A percentile compares a stretch with the other conserved stretches of the same genome.
These are phyloP conservation scores for Globisporangium takayamanum DNA, from an alignment of 352 stramenopile genomes.

Conservation along the genomic window DNA sequence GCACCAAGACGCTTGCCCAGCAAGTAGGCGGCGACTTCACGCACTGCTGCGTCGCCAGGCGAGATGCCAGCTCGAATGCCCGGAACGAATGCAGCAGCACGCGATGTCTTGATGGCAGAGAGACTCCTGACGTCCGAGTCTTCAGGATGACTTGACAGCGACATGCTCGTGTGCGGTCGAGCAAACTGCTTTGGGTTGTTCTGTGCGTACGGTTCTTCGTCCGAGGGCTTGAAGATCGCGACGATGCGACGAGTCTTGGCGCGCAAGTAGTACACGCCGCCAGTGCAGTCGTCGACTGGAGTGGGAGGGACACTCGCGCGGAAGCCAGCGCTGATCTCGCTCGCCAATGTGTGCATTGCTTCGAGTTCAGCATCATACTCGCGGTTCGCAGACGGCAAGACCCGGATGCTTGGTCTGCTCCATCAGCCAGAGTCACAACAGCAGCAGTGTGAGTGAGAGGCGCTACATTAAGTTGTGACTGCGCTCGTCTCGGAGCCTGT, in stretches of 20 bases:
- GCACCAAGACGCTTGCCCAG: slow-evolving; percentile 40
- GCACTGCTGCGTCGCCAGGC: slow-evolving; percentile 34
- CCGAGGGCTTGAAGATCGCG: slow-evolving; percentile 55
- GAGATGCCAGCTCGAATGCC: slow-evolving; percentile 46
- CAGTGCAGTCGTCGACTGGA: slow-evolving; percentile 51
- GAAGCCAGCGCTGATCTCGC: slow-evolving; percentile 28
- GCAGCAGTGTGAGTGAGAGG: no score
- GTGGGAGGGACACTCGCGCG: slow-evolving; percentile 27
- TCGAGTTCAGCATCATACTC: not conserved
- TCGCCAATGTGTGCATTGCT: slow-evolving; percentile 18
- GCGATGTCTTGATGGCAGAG: not conserved
- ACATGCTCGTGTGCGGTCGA: not conserved
- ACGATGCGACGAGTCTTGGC: slow-evolving; percentile 32
- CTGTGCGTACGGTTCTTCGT: slow-evolving; percentile 55
- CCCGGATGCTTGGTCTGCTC: no score
- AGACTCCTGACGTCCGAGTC: not conserved
- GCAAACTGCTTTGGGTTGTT: slow-evolving; percentile 55
- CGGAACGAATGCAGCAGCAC: no score
- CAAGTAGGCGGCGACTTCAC: slow-evolving; percentile 51
- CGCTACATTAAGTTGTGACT: no score
- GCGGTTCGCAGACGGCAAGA: not conserved
- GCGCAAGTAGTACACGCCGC: slow-evolving; percentile 58
- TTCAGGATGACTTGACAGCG: not conserved
- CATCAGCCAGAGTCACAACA: no score
- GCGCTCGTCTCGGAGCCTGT: no score